Evolutionary conservation across 192 early-diverging fungal genomes (phyloP).

Genomic region (Coemansia sp.): DNA sequence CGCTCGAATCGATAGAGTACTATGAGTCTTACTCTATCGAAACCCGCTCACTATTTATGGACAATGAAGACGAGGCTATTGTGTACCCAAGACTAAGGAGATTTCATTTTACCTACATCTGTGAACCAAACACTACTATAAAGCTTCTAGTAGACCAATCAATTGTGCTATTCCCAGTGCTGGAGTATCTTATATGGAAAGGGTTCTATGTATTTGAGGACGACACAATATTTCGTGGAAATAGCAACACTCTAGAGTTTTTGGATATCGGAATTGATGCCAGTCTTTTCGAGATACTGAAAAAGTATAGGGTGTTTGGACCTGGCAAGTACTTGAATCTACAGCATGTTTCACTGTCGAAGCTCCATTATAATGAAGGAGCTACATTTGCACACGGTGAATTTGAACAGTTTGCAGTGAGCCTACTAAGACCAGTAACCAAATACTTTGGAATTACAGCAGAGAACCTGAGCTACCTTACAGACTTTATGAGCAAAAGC

Average conservation of each 20-base stretch:
- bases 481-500: too few relatives aligned
- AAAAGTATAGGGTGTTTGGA: background rate
- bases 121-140: background rate
- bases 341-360: too few relatives aligned
- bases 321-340: constrained; percentile 2
- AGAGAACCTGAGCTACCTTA: too few relatives aligned
- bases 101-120: background rate
- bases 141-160: background rate
- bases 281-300: background rate
- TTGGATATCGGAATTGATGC: constrained; percentile 23
- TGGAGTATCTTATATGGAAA: constrained; percentile 13
- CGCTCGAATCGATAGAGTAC: background rate
- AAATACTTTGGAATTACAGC: too few relatives aligned
- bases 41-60: background rate
- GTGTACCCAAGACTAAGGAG: background rate
- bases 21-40: background rate
- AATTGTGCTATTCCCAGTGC: constrained; percentile 19
- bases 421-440: too few relatives aligned
- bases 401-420: too few relatives aligned
- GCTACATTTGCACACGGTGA: too few relatives aligned
- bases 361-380: too few relatives aligned
- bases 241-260: constrained; percentile 11
- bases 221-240: constrained; percentile 11
- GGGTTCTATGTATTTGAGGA: background rate
- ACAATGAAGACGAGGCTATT: background rate